Conservation (phyloP, 2,329 filamentous ascomycete species). For the Hymenoscyphus linearis region DNA sequence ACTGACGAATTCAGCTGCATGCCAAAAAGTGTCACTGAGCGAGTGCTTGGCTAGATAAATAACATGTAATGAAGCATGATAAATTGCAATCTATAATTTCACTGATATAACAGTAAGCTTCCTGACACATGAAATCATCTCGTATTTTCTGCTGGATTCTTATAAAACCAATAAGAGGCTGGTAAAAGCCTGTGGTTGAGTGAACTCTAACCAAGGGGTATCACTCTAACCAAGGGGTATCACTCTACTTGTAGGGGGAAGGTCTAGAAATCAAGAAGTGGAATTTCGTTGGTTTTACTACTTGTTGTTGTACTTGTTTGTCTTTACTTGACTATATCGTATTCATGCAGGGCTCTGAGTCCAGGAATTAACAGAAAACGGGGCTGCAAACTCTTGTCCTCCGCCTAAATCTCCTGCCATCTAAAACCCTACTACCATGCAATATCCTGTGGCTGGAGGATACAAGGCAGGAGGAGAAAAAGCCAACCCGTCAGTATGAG, state of each 20-base stretch:
- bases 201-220: background rate
- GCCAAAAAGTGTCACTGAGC: constrained; percentile 61
- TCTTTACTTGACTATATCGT: background rate
- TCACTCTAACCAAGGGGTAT: no score
- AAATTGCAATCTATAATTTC: background rate
- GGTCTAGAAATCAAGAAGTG: background rate
- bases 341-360: background rate
- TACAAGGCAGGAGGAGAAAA: constrained; percentile 65
- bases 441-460: constrained; percentile 52
- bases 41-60: constrained; percentile 43
- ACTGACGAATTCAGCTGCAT: constrained; percentile 50
- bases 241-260: background rate
- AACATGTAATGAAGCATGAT: constrained; percentile 3
- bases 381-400: background rate
- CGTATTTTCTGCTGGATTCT: background rate
- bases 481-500: constrained; percentile 34
- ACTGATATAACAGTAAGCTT: background rate
- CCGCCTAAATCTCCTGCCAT: constrained; percentile 52
- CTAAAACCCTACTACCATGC: constrained; percentile 58
- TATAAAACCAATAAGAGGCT: background rate
- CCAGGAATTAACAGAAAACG: background rate
- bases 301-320: background rate
- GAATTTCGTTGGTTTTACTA: background rate
- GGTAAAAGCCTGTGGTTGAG: background rate
- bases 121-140: background rate